Evolutionary conservation across 768 basidiomycete genomes (phyloP).

Genomic region (Tricholoma furcatifolium): DNA sequence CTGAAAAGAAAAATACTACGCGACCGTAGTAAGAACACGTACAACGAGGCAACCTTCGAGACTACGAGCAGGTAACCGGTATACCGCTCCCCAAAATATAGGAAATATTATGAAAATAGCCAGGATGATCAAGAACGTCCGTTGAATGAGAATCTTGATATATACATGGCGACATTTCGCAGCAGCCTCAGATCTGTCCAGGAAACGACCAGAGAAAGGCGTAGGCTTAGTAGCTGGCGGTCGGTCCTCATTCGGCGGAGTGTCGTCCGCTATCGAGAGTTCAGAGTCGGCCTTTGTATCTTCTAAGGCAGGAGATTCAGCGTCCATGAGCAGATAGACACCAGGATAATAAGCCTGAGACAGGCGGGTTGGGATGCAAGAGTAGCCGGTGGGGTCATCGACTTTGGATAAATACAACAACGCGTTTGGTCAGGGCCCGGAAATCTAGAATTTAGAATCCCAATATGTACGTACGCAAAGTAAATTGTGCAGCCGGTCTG

Average conservation of each 20-base stretch:
- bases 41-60: conserved; percentile 53
- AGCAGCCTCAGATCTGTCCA: conserved; percentile 17
- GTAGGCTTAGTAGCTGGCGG: background rate
- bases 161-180: conserved; percentile 35
- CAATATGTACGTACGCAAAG: too few species aligned
- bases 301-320: too few species aligned
- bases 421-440: too few species aligned
- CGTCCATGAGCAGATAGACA: too few species aligned
- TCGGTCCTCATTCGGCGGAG: background rate
- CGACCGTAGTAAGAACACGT: conserved; percentile 11
- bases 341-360: too few species aligned
- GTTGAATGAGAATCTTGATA: conserved; percentile 36
- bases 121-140: conserved; percentile 36
- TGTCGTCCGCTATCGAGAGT: too few species aligned
- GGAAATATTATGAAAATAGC: conserved; percentile 33
- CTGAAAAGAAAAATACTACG: background rate
- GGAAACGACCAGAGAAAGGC: conserved; percentile 20
- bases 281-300: too few species aligned
- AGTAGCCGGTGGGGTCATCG: too few species aligned
- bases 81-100: conserved; percentile 59
- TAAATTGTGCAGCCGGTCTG: too few species aligned
- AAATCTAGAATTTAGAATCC: too few species aligned
- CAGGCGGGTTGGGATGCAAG: too few species aligned
- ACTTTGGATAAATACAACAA: too few species aligned
- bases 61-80: conserved; percentile 37